phyloP scores from a whole-genome alignment of 495 filamentous ascomycete genomes.

The Pyrenula aspistea region DNA sequence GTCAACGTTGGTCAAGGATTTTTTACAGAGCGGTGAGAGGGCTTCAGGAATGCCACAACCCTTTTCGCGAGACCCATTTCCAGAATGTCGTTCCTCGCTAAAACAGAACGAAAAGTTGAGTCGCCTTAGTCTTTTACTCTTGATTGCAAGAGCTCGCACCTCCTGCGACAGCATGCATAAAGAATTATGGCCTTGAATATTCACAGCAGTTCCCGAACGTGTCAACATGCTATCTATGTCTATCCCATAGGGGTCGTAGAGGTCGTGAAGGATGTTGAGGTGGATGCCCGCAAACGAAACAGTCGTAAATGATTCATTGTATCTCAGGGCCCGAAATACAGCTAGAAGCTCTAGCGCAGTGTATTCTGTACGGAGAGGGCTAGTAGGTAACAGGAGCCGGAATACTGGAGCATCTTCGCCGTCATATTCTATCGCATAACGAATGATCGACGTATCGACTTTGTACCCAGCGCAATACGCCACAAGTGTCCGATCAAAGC shows the following conservation, averaged over 20 bases:
- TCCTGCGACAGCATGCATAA: constrained; percentile 61
- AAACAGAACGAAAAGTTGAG: constrained; percentile 53
- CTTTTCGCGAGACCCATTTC: constrained; percentile 33
- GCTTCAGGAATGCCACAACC: constrained; percentile 74
- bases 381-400: constrained; percentile 57
- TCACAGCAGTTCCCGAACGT: constrained; percentile 41
- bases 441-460: constrained; percentile 57
- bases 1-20: constrained; percentile 61
- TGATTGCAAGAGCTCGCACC: constrained; percentile 56
- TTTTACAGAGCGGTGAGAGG: constrained; percentile 62
- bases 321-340: constrained; percentile 74
- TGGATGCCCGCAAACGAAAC: constrained; percentile 72
- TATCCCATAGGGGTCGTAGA: constrained; percentile 45
- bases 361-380: constrained; percentile 45
- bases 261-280: constrained; percentile 52
- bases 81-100: constrained; percentile 33
- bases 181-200: constrained; percentile 44
- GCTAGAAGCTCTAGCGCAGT: constrained; percentile 66
- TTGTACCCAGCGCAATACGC: constrained; percentile 77
- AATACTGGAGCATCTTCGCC: constrained; percentile 77
- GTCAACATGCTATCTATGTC: constrained; percentile 53
- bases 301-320: constrained; percentile 80
- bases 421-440: constrained; percentile 66
- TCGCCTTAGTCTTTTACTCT: constrained; percentile 47
- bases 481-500: constrained; percentile 70